These are phyloP conservation scores for Malus hybrid DNA, from an alignment of 331 rosid genomes.

Conservation along the genomic window DNA sequence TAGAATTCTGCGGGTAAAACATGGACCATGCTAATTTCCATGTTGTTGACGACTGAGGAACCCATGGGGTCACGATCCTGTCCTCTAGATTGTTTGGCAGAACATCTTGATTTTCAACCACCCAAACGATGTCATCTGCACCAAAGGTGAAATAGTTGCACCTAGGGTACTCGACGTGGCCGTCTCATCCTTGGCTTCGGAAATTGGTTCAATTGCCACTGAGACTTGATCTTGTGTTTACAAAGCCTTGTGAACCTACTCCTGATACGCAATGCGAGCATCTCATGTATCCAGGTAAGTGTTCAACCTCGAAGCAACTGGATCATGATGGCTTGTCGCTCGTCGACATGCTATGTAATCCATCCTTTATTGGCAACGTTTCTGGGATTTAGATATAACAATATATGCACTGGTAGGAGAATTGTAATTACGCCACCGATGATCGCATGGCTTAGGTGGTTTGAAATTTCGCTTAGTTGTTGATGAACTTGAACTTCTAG, in stretches of 20 bases:
- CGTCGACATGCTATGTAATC: background rate
- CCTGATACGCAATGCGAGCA: accelerated
- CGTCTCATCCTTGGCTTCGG: accelerated
- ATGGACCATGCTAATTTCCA: background rate
- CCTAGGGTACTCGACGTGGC: accelerated
- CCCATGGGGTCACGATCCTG: accelerated
- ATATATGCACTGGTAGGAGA: accelerated
- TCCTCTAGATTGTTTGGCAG: background rate
- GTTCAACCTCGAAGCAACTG: background rate
- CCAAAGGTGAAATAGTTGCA: background rate
- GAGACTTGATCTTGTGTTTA: accelerated
- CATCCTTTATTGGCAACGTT: accelerated
- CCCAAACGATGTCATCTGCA: accelerated
- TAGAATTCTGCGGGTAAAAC: accelerated
- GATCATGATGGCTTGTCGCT: too few species aligned
- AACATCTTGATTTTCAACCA: background rate
- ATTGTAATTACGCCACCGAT: background rate
- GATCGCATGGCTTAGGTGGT: background rate
- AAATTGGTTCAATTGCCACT: too few species aligned
- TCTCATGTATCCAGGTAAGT: background rate
- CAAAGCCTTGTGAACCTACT: background rate
- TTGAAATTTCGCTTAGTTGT: background rate
- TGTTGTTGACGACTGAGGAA: accelerated
- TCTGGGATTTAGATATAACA: background rate
- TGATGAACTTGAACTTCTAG: background rate